phyloP scores from a whole-genome alignment of 768 basidiomycete species.

The Tylopilus balloui region DNA sequence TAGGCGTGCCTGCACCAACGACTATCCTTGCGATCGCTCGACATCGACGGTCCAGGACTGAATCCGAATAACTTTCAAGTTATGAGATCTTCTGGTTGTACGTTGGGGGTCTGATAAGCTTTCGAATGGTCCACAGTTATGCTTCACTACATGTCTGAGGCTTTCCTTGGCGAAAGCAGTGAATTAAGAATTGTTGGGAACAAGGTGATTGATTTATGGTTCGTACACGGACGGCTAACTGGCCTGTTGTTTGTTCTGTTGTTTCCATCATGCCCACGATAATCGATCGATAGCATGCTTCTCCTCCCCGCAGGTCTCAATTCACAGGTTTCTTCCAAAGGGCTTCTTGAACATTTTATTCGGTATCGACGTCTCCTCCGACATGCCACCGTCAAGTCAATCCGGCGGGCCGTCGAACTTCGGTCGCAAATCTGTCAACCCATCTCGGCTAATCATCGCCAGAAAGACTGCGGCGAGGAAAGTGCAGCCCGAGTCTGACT shows the following conservation, averaged over 20 bases:
- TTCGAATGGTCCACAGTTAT: too few species aligned
- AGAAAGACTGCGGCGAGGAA: constrained; percentile 21
- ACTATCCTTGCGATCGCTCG: constrained; percentile 28
- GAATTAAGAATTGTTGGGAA: too few species aligned
- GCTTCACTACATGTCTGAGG: too few species aligned
- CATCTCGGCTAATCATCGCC: neutral
- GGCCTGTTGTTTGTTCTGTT: too few species aligned
- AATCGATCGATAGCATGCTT: neutral
- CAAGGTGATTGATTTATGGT: too few species aligned
- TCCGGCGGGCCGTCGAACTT: neutral
- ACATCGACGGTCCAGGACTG: constrained; percentile 7
- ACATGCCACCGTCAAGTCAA: constrained; percentile 12
- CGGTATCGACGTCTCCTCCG: neutral
- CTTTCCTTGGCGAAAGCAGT: too few species aligned
- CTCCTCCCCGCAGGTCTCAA: too few species aligned
- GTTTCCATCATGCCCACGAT: neutral
- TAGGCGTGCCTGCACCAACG: constrained; percentile 37
- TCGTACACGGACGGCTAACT: too few species aligned
- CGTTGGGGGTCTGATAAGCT: too few species aligned
- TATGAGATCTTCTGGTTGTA: too few species aligned
- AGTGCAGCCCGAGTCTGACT: neutral
- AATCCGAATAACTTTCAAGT: too few species aligned
- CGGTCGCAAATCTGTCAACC: neutral
- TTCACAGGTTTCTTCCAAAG: too few species aligned
- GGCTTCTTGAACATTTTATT: neutral